Base-by-base conservation (phyloP, 805 yeast genomes). In the Hanseniaspora meyeri region DNA sequence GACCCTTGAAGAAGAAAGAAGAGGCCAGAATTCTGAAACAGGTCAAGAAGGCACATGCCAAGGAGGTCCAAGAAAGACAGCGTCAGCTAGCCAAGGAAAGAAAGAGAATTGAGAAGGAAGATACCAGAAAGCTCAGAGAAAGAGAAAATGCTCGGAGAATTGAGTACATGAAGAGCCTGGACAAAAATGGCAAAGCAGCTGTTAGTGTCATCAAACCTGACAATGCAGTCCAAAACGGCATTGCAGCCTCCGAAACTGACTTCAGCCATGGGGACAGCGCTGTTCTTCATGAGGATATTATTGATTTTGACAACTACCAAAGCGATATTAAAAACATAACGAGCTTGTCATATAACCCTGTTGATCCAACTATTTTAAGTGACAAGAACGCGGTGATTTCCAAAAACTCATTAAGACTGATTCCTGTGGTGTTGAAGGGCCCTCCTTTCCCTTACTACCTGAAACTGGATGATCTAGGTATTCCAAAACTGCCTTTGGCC, bases 21-120 rank as follows among this genome's bases (percentile, higher is more conserved):
- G 62, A 37, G 62, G 61, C 17, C 65, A 62, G 36, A 24, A 68
- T 66, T 55, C 62, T 49, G 65, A 60, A 17, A 64, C 66, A 31
- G 70, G 66, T 12, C 64, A 69, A 2, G 62, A 55, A 39, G 70
- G 70, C 7, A 68, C 70, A 17, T 71, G 70, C 19, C 66, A 68
- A 59, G 70, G 71, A 20, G 49, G 61, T 4, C 66, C 65, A 57
- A 43, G 68, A 47, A 59, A 69, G 31, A 43, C 66, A 34, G 66
- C 69, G 1, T 65, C 66, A 55, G 63, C 62, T 47, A 70, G 70
- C 16, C 60, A 59, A 47, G 70, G 70, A 17, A 68, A 66, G 55
- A 66, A 63, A 48, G 70, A 48, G 37, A 29, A 9, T 31, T 20
- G 39, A 46, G 20, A 46, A 70, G 4, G 66, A 66, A 50, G 62